phyloP scores from a whole-genome alignment of 2,329 filamentous ascomycete genomes.

The Cytospora chrysosperma region DNA sequence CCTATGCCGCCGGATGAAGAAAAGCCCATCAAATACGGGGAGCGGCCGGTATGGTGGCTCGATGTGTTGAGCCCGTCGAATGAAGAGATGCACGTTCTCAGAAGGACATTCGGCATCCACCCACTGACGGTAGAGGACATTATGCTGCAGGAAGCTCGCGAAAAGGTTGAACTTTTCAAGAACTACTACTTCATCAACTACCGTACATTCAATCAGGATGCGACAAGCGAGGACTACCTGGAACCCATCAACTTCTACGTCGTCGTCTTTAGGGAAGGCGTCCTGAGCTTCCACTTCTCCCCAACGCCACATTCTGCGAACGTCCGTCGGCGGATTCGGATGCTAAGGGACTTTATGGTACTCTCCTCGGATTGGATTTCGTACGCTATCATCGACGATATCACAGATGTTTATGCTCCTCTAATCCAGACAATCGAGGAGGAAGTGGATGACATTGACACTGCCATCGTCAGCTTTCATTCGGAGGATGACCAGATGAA shows the following conservation, averaged over 20 bases:
- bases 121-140: constrained; percentile 95
- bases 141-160: constrained; percentile 92
- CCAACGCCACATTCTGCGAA: constrained; percentile 95
- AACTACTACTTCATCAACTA: constrained; percentile 99
- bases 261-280: constrained; percentile 91
- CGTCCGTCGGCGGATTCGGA: constrained; percentile 87
- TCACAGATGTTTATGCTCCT: constrained; percentile 93
- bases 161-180: constrained; percentile 96
- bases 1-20: constrained; percentile 29
- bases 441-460: constrained; percentile 96
- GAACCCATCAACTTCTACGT: constrained; percentile 98
- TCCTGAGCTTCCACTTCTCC: constrained; percentile 96
- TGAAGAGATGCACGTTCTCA: constrained; percentile 89
- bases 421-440: constrained; percentile 91
- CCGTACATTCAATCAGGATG: constrained; percentile 94
- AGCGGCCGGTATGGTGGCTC: constrained; percentile 94
- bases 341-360: constrained; percentile 90
- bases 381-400: constrained; percentile 96
- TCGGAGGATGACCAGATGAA: constrained; percentile 49
- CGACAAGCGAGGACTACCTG: constrained; percentile 82
- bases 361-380: constrained; percentile 97
- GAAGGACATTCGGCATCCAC: constrained; percentile 93
- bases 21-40: constrained; percentile 58
- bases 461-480: constrained; percentile 82
- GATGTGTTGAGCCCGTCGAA: constrained; percentile 90